Evolutionary conservation across 2,329 filamentous ascomycete genomes (phyloP).

Genomic region (Sphaceloma murrayae): DNA sequence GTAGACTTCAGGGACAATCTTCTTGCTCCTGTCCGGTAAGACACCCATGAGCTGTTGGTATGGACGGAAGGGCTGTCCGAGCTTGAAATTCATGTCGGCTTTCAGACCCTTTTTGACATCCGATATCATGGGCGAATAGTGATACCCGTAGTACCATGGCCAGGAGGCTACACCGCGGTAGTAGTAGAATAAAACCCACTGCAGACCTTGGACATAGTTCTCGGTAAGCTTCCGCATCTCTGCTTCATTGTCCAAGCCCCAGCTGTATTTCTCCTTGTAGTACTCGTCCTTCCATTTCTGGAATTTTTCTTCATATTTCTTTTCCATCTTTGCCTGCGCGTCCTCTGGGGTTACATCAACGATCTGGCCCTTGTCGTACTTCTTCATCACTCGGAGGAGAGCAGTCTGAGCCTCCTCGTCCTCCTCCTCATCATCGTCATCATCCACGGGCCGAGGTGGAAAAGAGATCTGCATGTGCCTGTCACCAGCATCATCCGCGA

Average conservation of each 20-base stretch:
- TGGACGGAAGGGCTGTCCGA: conserved; percentile 89
- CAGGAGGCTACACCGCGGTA: conserved; percentile 94
- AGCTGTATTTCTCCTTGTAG: conserved; percentile 84
- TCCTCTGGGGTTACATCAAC: conserved; percentile 72
- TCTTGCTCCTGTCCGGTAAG: conserved; percentile 91
- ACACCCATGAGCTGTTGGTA: conserved; percentile 98
- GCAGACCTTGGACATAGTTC: conserved; percentile 94
- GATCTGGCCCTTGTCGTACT: conserved; percentile 82
- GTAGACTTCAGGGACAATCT: conserved; percentile 80
- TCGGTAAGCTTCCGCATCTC: conserved; percentile 77
- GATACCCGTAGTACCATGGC: conserved; percentile 97
- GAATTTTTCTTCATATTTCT: conserved; percentile 86
- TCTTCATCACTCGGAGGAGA: conserved; percentile 72
- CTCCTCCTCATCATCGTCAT: conserved; percentile 55
- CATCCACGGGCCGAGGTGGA: conserved; percentile 41
- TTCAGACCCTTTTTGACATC: conserved; percentile 82
- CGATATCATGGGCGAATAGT: conserved; percentile 95
- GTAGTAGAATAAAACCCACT: conserved; percentile 98
- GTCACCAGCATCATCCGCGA: conserved; percentile 55
- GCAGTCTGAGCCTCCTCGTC: conserved; percentile 80
- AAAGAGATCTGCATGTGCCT: conserved; percentile 57
- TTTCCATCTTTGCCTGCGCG: conserved; percentile 65
- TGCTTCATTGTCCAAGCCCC: conserved; percentile 69
- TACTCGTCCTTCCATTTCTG: conserved; percentile 89
- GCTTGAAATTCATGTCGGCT: conserved; percentile 81